phyloP scores from a whole-genome alignment of 176 grass and related monocot species.

The Oryza punctata region DNA sequence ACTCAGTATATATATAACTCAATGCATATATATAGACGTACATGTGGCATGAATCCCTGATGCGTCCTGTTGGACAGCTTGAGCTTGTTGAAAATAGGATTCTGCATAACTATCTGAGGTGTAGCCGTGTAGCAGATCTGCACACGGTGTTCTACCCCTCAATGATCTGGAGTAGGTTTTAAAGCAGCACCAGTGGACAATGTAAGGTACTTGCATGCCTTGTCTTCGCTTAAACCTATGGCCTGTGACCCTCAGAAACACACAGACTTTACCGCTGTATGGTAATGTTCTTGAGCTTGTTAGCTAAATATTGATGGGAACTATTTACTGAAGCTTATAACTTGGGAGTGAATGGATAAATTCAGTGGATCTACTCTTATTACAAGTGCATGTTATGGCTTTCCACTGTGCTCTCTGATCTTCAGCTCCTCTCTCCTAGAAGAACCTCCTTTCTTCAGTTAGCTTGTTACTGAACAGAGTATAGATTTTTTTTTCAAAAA shows the following conservation, averaged over 20 bases:
- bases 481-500: no score
- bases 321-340: neutral
- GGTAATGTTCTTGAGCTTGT: conserved; percentile 11
- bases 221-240: neutral
- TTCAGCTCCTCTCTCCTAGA: neutral
- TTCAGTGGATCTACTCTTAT: neutral
- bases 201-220: neutral
- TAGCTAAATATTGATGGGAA: neutral
- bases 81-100: neutral
- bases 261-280: neutral
- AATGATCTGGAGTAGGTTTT: neutral
- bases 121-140: neutral
- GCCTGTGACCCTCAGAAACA: neutral
- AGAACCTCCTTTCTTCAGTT: neutral
- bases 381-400: neutral
- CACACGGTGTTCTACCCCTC: neutral
- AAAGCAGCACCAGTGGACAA: neutral
- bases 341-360: neutral
- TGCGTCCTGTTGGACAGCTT: neutral
- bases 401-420: neutral
- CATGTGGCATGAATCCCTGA: neutral
- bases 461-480: neutral
- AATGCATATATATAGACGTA: conserved; percentile 9
- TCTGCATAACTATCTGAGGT: neutral
- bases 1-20: no score